phyloP scores from a whole-genome alignment of 1,284 basidiomycete species.

The Termitomyces sp. region DNA sequence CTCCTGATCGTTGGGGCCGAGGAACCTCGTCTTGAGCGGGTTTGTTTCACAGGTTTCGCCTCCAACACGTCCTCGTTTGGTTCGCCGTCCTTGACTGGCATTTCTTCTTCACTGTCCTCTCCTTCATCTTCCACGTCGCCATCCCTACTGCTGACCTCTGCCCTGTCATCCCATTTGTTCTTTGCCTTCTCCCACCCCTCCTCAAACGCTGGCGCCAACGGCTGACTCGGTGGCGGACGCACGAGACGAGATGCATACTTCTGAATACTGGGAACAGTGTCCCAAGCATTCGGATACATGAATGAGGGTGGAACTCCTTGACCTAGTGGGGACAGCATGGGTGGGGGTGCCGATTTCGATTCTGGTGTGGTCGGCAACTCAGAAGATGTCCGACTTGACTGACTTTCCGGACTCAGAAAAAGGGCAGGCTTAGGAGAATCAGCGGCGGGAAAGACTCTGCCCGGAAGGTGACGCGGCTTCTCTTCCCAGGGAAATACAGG shows the following conservation, averaged over 20 bases:
- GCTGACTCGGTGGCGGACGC: constrained; percentile 40
- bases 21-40: constrained; percentile 34
- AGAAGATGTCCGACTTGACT: constrained; percentile 28
- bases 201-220: constrained; percentile 43
- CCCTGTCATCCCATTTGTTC: constrained; percentile 47
- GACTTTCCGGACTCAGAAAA: constrained; percentile 38
- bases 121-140: constrained; percentile 81
- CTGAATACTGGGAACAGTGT: constrained; percentile 72
- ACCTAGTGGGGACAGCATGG: constrained; percentile 28
- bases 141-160: constrained; percentile 69
- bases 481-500: constrained; percentile 94
- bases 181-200: constrained; percentile 36
- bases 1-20: constrained; percentile 29
- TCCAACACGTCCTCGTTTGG: constrained; percentile 20
- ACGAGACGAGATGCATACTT: constrained; percentile 66
- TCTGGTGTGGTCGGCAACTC: constrained; percentile 31
- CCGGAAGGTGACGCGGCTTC: constrained; percentile 55
- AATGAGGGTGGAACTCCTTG: constrained; percentile 51
- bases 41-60: constrained; percentile 23
- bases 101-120: constrained; percentile 49
- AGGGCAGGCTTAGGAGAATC: constrained; percentile 54
- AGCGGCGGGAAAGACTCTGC: constrained; percentile 72
- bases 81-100: constrained; percentile 20
- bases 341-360: constrained; percentile 22
- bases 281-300: constrained; percentile 79